Evolutionary conservation across 1,284 basidiomycete species (phyloP), one percentile per base, ranked within the genome.

Genomic region (Rhizoctonia solani): DNA sequence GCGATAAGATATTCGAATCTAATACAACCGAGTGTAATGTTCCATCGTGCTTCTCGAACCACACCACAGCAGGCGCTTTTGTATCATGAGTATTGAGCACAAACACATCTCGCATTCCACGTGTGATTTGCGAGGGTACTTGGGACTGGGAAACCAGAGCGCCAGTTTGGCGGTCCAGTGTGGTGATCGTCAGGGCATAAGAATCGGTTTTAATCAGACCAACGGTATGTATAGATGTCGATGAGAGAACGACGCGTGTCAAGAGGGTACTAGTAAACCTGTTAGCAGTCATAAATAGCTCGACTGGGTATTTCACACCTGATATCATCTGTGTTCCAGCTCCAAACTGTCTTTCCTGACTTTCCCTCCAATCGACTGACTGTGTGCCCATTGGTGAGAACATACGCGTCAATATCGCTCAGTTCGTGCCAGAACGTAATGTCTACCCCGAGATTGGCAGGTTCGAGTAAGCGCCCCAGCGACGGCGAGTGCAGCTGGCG

Each of bases 131-230:
- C 0, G 87, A 87, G 4, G 87, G 84, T 37, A 93, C 77, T 70
- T 84, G 80, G 0, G 76, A 79, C 58, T 77, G 82, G 2, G 80
- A 74, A 47, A 89, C 73, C 25, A 86, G 71, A 42, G 82, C 77
- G 1, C 90, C 90, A 1, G 82, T 85, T 2, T 76, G 68, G 0
- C 86, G 75, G 58, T 84, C 80, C 14, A 92, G 75, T 1, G 85
- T 78, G 14, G 85, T 84, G 70, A 90, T 78, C 68, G 90, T 84
- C 0, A 94, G 75, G 11, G 86, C 88, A 72, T 87, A 86, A 0
- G 85, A 83, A 0, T 81, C 77, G 68, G 86, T 86, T 71, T 86
- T 88, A 1, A 86, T 80, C 29, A 91, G 78, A 0, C 89, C 90
- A 21, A 91, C 75, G n/a, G 85, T 79, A 73, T 89, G 92, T 27